Conservation (phyloP, 208 protist genomes). For the Trypanosomatidae sp. region DNA sequence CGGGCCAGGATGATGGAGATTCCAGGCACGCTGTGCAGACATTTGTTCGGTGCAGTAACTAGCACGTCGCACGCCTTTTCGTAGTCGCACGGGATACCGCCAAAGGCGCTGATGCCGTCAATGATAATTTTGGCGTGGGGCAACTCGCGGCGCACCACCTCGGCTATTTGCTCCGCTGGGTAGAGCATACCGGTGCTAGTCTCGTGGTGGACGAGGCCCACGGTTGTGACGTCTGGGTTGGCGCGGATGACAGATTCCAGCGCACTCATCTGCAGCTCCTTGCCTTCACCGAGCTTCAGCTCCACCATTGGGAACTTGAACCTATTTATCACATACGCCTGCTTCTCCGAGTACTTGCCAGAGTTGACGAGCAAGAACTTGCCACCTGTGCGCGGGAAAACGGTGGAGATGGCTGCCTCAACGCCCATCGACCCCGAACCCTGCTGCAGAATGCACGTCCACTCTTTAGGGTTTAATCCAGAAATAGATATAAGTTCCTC, state of each 20-base stretch:
- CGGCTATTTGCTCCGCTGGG: slow-evolving; percentile 62
- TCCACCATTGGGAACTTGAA: slow-evolving; percentile 51
- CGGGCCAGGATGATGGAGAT: slow-evolving; percentile 70
- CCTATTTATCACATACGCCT: slow-evolving; percentile 56
- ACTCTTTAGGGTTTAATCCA: slow-evolving; percentile 46
- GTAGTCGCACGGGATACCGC: slow-evolving; percentile 58
- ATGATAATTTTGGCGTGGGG: slow-evolving; percentile 75
- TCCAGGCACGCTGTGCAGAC: slow-evolving; percentile 88
- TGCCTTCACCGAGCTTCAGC: slow-evolving; percentile 59
- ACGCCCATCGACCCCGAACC: slow-evolving; percentile 86
- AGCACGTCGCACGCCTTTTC: slow-evolving; percentile 69
- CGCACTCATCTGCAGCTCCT: slow-evolving; percentile 50
- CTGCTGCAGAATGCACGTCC: slow-evolving; percentile 72
- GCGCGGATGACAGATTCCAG: slow-evolving; percentile 44
- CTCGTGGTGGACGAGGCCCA: slow-evolving; percentile 88
- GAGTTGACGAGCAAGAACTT: slow-evolving; percentile 84
- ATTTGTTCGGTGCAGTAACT: slow-evolving; percentile 87
- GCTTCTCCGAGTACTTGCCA: slow-evolving; percentile 87
- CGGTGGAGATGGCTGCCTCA: slow-evolving; percentile 76
- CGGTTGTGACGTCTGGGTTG: slow-evolving; percentile 66
- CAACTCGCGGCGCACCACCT: slow-evolving; percentile 40
- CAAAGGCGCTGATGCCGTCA: slow-evolving; percentile 89
- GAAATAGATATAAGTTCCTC: slow-evolving; percentile 56
- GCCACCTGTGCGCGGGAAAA: slow-evolving; percentile 47
- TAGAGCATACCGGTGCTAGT: slow-evolving; percentile 92